Evolutionary conservation across 176 grass and related monocot genomes (phyloP), one percentile per base, ranked within the genome.

Genomic region (Themeda triandra): DNA sequence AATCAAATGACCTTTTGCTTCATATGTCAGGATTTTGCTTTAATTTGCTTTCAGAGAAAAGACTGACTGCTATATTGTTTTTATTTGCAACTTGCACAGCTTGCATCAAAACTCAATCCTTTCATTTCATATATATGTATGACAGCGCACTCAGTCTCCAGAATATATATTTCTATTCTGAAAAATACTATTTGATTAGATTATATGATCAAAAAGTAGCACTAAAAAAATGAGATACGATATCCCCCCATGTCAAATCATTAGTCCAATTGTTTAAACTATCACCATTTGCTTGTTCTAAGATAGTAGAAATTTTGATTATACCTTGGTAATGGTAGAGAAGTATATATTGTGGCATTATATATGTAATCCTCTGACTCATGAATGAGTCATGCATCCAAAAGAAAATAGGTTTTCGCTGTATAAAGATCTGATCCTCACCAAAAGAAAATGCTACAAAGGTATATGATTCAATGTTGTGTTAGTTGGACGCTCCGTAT

Each of bases 351-450:
- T 13, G 19, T 58, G 21, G 54, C 54, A 60, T 10, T 62, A 62
- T 27, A 62, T 27, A 25, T 59, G 28, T 67, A 24, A 30, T 42
- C 44, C 27, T 37, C 42, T 44, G 77, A 76, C 41, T 82, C 83
- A 19, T 71, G 13, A 12, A 15, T 53, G 83, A 86, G 51, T 86
- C 83, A 77, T 35, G 14, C 64, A 77, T 76, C 37, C 18, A 85
- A 32, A 63, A 62, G 6, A 18, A 37, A 80, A 23, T 60, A 15
- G 60, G 14, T 59, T 45, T 44, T 41, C 14, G 5, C 51, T 18
- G 42, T 10, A 56, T 45, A 84, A 83, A 78, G 49, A 10, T 73
- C 58, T 82, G 25, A 40, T 75, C 46, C 46, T 76, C 29, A 54
- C 73, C 28, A 54, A 76, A 75, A 35, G 2, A 76, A 76, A 53